phyloP scores from a whole-genome alignment of 2,329 filamentous ascomycete genomes.

The Colletotrichum sublineola region DNA sequence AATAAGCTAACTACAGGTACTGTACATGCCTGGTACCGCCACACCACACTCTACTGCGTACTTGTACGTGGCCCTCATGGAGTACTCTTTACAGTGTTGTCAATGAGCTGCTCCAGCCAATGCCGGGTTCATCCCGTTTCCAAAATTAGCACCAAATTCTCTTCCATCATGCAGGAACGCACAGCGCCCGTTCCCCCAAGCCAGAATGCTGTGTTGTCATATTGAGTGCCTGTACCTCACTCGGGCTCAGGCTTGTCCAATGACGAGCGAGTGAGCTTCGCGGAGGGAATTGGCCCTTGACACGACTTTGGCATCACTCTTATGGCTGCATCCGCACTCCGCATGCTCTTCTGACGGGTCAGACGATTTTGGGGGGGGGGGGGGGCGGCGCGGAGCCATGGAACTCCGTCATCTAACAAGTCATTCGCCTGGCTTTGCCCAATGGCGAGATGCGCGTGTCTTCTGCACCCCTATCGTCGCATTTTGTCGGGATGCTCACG shows the following conservation, averaged over 20 bases:
- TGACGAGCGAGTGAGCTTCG: constrained; percentile 16
- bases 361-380: background rate
- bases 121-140: constrained; percentile 40
- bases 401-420: constrained; percentile 24
- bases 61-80: background rate
- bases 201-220: constrained; percentile 27
- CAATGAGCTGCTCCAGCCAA: constrained; percentile 32
- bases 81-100: constrained; percentile 34
- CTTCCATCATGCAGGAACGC: constrained; percentile 37
- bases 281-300: constrained; percentile 11
- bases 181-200: constrained; percentile 17
- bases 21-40: background rate
- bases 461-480: constrained; percentile 11
- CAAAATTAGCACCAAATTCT: constrained; percentile 40
- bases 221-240: background rate
- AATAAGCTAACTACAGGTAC: background rate
- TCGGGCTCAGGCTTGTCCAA: constrained; percentile 9
- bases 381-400: constrained; percentile 17
- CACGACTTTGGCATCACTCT: constrained; percentile 8
- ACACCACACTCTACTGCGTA: constrained; percentile 32
- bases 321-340: constrained; percentile 12
- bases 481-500: background rate
- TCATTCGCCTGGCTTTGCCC: constrained; percentile 15
- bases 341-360: background rate
- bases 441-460: background rate